Evolutionary conservation across 2,329 filamentous ascomycete genomes (phyloP).

Genomic region (Cytospora chrysosperma): DNA sequence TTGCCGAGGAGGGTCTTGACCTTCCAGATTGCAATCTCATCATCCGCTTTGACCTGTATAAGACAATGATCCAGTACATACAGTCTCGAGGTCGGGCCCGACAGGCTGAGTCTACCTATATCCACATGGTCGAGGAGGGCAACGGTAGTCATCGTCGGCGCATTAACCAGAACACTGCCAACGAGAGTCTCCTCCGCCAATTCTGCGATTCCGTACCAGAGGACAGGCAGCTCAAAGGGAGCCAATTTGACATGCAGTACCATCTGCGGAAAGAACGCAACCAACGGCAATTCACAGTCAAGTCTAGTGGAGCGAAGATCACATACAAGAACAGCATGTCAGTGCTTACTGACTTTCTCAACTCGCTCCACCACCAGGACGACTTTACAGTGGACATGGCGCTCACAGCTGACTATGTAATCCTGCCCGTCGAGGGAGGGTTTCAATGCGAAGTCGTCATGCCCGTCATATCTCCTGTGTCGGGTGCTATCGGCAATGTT

Average conservation of each 20-base stretch:
- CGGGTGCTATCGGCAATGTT: slow-evolving; percentile 60
- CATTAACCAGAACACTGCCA: slow-evolving; percentile 58
- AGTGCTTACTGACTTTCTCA: slow-evolving; percentile 71
- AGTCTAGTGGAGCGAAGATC: slow-evolving; percentile 70
- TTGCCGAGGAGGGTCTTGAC: slow-evolving; percentile 67
- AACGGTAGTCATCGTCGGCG: slow-evolving; percentile 61
- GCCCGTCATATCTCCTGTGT: slow-evolving; percentile 71
- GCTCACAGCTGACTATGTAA: slow-evolving; percentile 57
- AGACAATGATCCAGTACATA: slow-evolving; percentile 90
- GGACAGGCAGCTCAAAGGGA: slow-evolving; percentile 66
- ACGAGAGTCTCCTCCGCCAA: slow-evolving; percentile 63
- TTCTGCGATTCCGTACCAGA: slow-evolving; percentile 76
- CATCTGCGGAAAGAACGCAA: slow-evolving; percentile 50
- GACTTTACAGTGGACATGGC: slow-evolving; percentile 30
- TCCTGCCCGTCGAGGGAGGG: slow-evolving; percentile 53
- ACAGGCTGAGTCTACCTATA: slow-evolving; percentile 72
- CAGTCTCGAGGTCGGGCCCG: slow-evolving; percentile 89
- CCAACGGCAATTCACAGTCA: slow-evolving; percentile 58
- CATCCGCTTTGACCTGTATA: slow-evolving; percentile 80
- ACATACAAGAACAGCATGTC: slow-evolving; percentile 73
- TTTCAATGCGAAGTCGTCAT: slow-evolving; percentile 79
- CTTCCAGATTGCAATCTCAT: slow-evolving; percentile 67
- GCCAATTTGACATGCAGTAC: slow-evolving; percentile 55
- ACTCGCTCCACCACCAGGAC: slow-evolving; percentile 57
- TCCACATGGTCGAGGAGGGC: slow-evolving; percentile 75